A percentile compares a stretch with the other conserved stretches of the same genome.
Conservation (phyloP, 2,329 filamentous ascomycete species). For the Pseudogymnoascus sp. region DNA sequence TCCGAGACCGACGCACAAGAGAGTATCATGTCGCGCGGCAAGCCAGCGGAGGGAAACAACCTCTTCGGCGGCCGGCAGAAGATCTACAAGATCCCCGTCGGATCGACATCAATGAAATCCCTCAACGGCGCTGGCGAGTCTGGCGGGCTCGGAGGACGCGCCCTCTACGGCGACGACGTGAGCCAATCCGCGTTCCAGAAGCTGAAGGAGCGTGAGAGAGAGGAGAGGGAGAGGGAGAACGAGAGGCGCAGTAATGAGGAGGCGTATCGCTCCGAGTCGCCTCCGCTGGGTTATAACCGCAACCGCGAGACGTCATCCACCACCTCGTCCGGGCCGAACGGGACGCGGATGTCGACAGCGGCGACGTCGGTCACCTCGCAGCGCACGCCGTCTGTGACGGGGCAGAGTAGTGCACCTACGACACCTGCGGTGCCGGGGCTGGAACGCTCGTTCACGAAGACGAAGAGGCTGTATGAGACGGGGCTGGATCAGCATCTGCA, state of each 20-base stretch:
- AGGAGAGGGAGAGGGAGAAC: slow-evolving; percentile 44
- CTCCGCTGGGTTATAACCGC: slow-evolving; percentile 55
- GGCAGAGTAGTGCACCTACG: slow-evolving; percentile 36
- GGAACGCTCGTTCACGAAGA: slow-evolving; percentile 61
- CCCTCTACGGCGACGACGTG: slow-evolving; percentile 82
- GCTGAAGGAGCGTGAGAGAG: slow-evolving; percentile 43
- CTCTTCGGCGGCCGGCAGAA: slow-evolving; percentile 94
- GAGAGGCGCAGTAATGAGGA: slow-evolving; percentile 29
- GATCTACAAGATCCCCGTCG: slow-evolving; percentile 72
- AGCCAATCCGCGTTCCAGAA: slow-evolving; percentile 75
- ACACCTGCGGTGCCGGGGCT: slow-evolving; percentile 35
- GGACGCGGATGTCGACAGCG: slow-evolving; percentile 70
- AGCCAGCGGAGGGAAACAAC: slow-evolving; percentile 82
- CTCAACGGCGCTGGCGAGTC: slow-evolving; percentile 24
- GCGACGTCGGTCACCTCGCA: slow-evolving; percentile 85
- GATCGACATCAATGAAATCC: slow-evolving; percentile 35
- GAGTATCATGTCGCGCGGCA: slow-evolving; percentile 75
- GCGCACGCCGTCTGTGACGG: slow-evolving; percentile 42
- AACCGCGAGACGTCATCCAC: slow-evolving; percentile 81
- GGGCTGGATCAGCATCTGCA: slow-evolving; percentile 70
- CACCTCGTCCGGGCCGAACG: slow-evolving; percentile 56
- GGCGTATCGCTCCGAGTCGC: slow-evolving; percentile 43
- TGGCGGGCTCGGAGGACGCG: slow-evolving; percentile 52
- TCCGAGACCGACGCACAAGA: slow-evolving; percentile 58
- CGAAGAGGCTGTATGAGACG: slow-evolving; percentile 72